These are phyloP conservation scores for Millerago galiae DNA, from an alignment of 805 yeast species.

Conservation along the genomic window DNA sequence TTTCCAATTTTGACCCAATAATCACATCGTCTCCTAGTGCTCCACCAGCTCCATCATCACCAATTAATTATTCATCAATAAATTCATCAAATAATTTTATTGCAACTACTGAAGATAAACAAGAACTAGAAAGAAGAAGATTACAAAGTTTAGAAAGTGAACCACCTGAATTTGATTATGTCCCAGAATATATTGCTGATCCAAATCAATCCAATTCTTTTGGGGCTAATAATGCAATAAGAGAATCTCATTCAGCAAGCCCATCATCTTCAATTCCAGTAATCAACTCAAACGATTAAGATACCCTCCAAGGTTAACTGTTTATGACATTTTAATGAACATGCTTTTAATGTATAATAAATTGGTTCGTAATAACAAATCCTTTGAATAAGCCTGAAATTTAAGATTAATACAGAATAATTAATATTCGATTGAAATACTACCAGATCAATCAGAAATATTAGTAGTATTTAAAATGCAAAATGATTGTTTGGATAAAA, in stretches of 20 bases:
- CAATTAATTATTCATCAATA: background rate
- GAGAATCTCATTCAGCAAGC: background rate
- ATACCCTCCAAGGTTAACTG: conserved; percentile 3
- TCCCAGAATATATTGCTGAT: conserved; percentile 19
- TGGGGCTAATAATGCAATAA: background rate
- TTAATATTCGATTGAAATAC: no score
- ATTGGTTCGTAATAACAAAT: no score
- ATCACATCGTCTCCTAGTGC: background rate
- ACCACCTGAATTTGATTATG: conserved; percentile 31
- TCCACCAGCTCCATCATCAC: conserved; percentile 3
- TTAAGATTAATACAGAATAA: no score
- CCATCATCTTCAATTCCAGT: conserved; percentile 1
- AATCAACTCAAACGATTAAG: conserved; percentile 1
- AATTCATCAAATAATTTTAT: background rate
- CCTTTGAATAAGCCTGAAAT: no score
- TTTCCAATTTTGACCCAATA: background rate
- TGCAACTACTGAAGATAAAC: conserved; percentile 26
- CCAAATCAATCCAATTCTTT: background rate
- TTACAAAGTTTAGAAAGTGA: conserved; percentile 34
- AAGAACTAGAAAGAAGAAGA: conserved; percentile 33
- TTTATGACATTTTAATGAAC: background rate
- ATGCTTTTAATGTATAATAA: no score
- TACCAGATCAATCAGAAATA: no score
- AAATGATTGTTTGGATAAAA: no score
- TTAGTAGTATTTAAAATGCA: no score